Percentiles rank a stretch among this genome's conserved stretches.
Evolutionary conservation across 2,329 filamentous ascomycete genomes (phyloP).

Genomic region (Diaporthe sp.): DNA sequence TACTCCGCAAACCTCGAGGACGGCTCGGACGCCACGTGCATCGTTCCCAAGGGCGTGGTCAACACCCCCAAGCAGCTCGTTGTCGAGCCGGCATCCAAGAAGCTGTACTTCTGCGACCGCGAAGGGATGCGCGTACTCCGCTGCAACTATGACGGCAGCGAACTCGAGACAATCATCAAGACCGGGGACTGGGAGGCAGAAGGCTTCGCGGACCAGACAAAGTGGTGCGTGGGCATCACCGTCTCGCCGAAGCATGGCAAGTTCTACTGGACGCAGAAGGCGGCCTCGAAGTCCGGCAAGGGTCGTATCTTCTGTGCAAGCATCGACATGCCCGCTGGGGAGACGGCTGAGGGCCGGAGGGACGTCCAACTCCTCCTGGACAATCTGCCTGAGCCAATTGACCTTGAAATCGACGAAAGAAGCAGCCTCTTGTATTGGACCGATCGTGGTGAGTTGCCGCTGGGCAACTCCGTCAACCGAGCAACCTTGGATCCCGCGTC

Average conservation of each 20-base stretch:
- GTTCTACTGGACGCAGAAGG: conserved; percentile 72
- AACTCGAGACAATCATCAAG: conserved; percentile 51
- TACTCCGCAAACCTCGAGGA: conserved; percentile 55
- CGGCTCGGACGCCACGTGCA: conserved; percentile 53
- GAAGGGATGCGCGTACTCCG: conserved; percentile 54
- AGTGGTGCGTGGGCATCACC: conserved; percentile 67
- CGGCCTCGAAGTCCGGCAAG: conserved; percentile 57
- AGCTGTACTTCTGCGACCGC: conserved; percentile 56
- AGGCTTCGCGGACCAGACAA: conserved; percentile 43
- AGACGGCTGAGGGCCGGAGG: conserved; percentile 41
- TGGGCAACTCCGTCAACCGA: conserved; percentile 64
- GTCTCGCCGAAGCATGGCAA: conserved; percentile 53
- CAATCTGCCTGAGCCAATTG: conserved; percentile 64
- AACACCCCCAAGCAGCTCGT: conserved; percentile 61
- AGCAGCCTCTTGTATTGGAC: conserved; percentile 65
- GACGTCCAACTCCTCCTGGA: conserved; percentile 56
- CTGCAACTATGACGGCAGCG: conserved; percentile 51
- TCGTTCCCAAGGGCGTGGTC: conserved; percentile 55
- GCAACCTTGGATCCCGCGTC: conserved; percentile 37
- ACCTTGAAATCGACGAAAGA: conserved; percentile 63
- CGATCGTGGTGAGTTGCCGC: conserved; percentile 66
- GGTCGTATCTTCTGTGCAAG: conserved; percentile 64
- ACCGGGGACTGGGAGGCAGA: conserved; percentile 31
- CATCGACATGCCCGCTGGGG: conserved; percentile 49
- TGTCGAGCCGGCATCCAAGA: conserved; percentile 42